Conservation (phyloP, 331 rosid species). For the Malus hybrid region DNA sequence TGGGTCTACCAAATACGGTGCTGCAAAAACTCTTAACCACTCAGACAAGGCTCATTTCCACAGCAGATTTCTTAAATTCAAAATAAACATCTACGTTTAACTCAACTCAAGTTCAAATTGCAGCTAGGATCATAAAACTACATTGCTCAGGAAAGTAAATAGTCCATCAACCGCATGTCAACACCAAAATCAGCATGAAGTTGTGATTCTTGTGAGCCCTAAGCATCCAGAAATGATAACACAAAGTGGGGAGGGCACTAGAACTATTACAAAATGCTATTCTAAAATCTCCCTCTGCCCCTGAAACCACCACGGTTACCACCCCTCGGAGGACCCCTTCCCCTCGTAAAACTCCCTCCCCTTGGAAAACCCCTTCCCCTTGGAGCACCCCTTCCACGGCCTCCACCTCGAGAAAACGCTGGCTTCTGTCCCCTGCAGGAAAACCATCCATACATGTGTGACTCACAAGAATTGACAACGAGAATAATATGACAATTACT, state of each 20-base stretch:
- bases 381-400: slow-evolving; percentile 58
- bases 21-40: no score
- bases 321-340: slow-evolving; percentile 67
- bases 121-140: not conserved
- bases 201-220: slow-evolving; percentile 3
- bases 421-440: slow-evolving; percentile 61
- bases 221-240: slow-evolving; percentile 16
- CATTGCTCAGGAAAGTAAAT: slow-evolving; percentile 2
- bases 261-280: slow-evolving; percentile 13
- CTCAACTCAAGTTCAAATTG: no score
- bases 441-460: slow-evolving; percentile 6
- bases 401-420: slow-evolving; percentile 47
- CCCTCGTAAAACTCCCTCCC: slow-evolving; percentile 16
- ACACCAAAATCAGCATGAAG: slow-evolving; percentile 8
- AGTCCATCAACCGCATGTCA: slow-evolving; percentile 13
- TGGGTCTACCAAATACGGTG: no score
- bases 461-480: not conserved
- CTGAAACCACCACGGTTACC: slow-evolving; percentile 67
- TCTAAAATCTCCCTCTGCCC: slow-evolving; percentile 78
- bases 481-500: not conserved
- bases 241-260: slow-evolving; percentile 18
- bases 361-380: slow-evolving; percentile 56
- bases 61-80: not conserved
- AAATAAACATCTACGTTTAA: not conserved
- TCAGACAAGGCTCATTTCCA: not conserved